phyloP scores from a whole-genome alignment of 2,329 filamentous ascomycete species.

The Xylariaceae sp. region DNA sequence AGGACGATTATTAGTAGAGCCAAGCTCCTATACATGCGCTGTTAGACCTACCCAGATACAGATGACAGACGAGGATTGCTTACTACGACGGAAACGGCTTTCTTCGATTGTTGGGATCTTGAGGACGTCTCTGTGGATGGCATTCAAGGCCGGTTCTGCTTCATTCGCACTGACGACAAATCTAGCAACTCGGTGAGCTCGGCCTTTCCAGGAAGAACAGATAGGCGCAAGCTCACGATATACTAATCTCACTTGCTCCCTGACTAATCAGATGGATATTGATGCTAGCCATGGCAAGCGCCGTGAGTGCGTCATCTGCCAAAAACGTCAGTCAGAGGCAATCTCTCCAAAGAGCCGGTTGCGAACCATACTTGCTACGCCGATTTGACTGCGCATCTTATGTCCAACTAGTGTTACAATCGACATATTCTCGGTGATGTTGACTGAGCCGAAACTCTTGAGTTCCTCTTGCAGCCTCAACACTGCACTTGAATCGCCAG shows the following conservation, averaged over 20 bases:
- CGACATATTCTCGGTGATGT: conserved; percentile 24
- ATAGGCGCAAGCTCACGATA: conserved; percentile 20
- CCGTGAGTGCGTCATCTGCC: conserved; percentile 26
- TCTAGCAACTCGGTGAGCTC: conserved; percentile 9
- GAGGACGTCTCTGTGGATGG: conserved; percentile 28
- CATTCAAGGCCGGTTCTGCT: conserved; percentile 26
- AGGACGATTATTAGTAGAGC: conserved; percentile 20
- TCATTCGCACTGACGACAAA: conserved; percentile 27
- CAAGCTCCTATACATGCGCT: conserved; percentile 21
- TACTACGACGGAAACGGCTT: conserved; percentile 24
- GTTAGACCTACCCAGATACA: no score
- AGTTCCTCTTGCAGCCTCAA: conserved; percentile 25
- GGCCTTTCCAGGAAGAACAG: neutral
- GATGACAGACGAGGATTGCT: conserved; percentile 5
- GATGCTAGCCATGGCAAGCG: conserved; percentile 25
- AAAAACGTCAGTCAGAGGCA: conserved; percentile 9
- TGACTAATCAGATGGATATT: conserved; percentile 29
- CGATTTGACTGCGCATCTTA: conserved; percentile 29
- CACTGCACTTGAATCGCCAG: conserved; percentile 19
- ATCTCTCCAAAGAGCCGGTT: no score
- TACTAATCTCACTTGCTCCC: conserved; percentile 29
- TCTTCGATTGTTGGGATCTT: conserved; percentile 26
- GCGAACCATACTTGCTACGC: conserved; percentile 25
- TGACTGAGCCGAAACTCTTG: conserved; percentile 26
- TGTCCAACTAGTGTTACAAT: conserved; percentile 30